These are phyloP conservation scores for Orbilia ellipsospora DNA, from an alignment of 2,329 filamentous ascomycete genomes.

Conservation along the genomic window DNA sequence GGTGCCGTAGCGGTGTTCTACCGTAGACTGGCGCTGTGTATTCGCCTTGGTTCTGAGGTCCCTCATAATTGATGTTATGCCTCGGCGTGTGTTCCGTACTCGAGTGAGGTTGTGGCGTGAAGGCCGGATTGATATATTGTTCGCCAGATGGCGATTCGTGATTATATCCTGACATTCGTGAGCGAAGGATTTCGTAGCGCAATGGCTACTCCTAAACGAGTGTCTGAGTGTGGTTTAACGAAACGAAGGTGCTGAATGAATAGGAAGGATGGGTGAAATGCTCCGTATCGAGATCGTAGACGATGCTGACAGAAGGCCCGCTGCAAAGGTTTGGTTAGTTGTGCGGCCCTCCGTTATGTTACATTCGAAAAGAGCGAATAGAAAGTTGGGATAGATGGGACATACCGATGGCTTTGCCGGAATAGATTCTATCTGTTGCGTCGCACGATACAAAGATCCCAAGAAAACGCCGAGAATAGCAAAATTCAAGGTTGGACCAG, in stretches of 20 bases:
- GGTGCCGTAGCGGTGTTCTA: conserved; percentile 47
- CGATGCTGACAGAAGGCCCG: not conserved
- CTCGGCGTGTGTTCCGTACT: conserved; percentile 26
- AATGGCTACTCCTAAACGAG: conserved; percentile 29
- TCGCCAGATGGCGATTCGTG: conserved; percentile 24
- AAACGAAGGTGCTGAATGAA: conserved; percentile 30
- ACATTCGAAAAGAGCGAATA: too few relatives aligned
- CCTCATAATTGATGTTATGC: conserved; percentile 38
- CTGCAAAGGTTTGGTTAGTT: not conserved
- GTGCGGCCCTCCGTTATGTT: too few relatives aligned
- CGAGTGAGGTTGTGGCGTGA: conserved; percentile 24
- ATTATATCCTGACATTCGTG: conserved; percentile 41
- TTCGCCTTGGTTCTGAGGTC: conserved; percentile 24
- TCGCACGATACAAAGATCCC: conserved; percentile 14
- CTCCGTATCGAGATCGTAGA: not conserved
- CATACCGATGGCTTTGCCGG: not conserved
- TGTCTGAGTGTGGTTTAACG: conserved; percentile 8
- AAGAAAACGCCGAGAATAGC: conserved; percentile 47
- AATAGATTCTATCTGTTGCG: not conserved
- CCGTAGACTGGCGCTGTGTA: conserved; percentile 35
- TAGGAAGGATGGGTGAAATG: not conserved
- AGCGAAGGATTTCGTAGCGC: conserved; percentile 11
- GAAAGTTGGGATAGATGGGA: not conserved
- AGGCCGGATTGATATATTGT: conserved; percentile 40
- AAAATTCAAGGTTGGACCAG: conserved; percentile 27